Evolutionary conservation across 2,329 filamentous ascomycete species (phyloP).

Genomic region (Beauveria scarabaeidicola): DNA sequence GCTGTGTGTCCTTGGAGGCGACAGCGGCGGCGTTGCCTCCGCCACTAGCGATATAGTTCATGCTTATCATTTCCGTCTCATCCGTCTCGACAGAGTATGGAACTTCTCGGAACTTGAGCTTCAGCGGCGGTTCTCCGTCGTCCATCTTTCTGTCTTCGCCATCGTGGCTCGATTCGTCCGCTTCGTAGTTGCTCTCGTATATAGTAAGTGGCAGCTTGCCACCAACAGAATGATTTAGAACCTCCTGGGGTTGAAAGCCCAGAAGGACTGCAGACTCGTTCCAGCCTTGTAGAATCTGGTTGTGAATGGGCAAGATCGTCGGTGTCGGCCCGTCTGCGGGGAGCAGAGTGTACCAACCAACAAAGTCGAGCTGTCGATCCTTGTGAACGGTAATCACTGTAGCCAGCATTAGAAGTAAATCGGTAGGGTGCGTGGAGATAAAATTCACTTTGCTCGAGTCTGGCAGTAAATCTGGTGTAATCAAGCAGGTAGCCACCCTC

Average conservation of each 20-base stretch:
- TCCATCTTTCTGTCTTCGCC: conserved; percentile 65
- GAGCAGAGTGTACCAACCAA: conserved; percentile 85
- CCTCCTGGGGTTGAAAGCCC: conserved; percentile 67
- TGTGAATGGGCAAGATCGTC: conserved; percentile 65
- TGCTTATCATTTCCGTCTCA: conserved; percentile 95
- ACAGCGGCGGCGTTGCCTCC: conserved; percentile 70
- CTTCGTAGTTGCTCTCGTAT: conserved; percentile 77
- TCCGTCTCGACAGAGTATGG: conserved; percentile 86
- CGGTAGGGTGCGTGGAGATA: not conserved
- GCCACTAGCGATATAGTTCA: conserved; percentile 84
- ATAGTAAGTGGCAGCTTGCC: conserved; percentile 83
- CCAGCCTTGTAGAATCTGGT: conserved; percentile 62
- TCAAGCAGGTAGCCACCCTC: conserved; percentile 57
- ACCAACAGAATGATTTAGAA: conserved; percentile 48
- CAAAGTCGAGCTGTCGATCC: conserved; percentile 70
- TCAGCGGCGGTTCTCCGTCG: conserved; percentile 47
- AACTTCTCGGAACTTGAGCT: conserved; percentile 72
- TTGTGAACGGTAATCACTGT: conserved; percentile 85
- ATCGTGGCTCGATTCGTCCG: conserved; percentile 48
- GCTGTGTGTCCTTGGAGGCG: conserved; percentile 32
- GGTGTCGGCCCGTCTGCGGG: conserved; percentile 61
- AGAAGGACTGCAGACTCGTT: conserved; percentile 86
- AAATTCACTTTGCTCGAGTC: conserved; percentile 71
- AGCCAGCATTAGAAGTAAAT: not conserved
- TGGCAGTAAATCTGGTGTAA: conserved; percentile 61